These are phyloP conservation scores for Protostelium mycophagum DNA, from an alignment of 78 protist species.

Conservation along the genomic window DNA sequence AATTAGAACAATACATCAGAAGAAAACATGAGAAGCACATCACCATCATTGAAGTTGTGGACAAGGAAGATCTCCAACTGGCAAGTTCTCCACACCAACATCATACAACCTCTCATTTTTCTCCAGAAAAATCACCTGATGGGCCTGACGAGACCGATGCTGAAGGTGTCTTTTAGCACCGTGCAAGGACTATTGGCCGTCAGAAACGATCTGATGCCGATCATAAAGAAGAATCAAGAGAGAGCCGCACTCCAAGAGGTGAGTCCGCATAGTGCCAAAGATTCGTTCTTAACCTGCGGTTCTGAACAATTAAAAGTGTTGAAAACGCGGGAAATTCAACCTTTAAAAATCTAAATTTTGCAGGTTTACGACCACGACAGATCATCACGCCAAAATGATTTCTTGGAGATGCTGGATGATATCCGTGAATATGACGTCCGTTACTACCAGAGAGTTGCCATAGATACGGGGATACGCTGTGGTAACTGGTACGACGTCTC, in stretches of 20 bases:
- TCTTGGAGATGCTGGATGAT: constrained; percentile 47
- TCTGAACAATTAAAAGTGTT: background rate
- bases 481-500: constrained; percentile 75
- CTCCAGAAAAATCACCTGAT: constrained; percentile 83
- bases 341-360: background rate
- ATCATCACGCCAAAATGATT: constrained; percentile 20
- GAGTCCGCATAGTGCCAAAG: background rate
- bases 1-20: constrained; percentile 61
- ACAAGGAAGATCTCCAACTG: constrained; percentile 83
- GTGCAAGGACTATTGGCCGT: constrained; percentile 52
- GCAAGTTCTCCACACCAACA: constrained; percentile 5
- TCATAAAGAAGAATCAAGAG: background rate
- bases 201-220: constrained; percentile 40
- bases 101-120: background rate
- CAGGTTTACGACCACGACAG: background rate
- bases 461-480: constrained; percentile 75
- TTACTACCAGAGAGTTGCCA: constrained; percentile 87
- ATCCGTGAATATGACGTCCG: constrained; percentile 98
- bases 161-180: constrained; percentile 75
- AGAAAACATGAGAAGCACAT: constrained; percentile 34
- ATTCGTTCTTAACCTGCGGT: background rate
- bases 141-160: constrained; percentile 55
- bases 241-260: constrained; percentile 9
- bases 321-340: background rate
- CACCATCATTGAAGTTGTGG: constrained; percentile 28